Evolutionary conservation across 2,329 filamentous ascomycete species (phyloP).

Genomic region (Neodidymelliopsis sp.): DNA sequence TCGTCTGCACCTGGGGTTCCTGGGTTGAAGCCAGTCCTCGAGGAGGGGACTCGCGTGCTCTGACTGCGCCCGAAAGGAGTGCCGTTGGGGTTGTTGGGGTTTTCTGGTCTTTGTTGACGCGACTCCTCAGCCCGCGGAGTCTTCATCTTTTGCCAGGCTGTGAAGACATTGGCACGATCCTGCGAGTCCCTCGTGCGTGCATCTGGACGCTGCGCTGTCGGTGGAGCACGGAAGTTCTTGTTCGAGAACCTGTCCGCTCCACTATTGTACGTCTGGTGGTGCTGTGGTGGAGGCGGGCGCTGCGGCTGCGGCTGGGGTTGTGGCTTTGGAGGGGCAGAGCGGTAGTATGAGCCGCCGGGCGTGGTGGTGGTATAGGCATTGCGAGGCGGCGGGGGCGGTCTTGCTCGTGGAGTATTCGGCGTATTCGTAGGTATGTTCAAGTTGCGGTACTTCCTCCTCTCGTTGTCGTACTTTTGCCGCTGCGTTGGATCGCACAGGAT

Average conservation of each 20-base stretch:
- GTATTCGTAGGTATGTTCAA: conserved; percentile 45
- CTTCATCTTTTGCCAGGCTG: conserved; percentile 60
- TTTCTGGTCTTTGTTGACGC: conserved; percentile 28
- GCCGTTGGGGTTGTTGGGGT: conserved; percentile 44
- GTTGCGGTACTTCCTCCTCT: conserved; percentile 57
- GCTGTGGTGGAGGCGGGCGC: conserved; percentile 37
- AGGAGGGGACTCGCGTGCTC: conserved; percentile 56
- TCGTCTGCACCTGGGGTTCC: conserved; percentile 67
- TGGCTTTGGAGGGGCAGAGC: conserved; percentile 38
- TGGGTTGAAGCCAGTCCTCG: conserved; percentile 65
- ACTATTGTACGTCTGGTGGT: conserved; percentile 41
- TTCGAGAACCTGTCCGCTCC: conserved; percentile 55
- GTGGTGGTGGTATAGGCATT: conserved; percentile 52
- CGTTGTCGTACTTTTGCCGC: conserved; percentile 68
- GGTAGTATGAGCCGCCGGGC: conserved; percentile 43
- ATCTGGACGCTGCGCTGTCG: conserved; percentile 42
- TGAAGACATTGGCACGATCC: conserved; percentile 54
- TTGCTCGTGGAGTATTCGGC: conserved; percentile 50
- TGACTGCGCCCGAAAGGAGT: conserved; percentile 50
- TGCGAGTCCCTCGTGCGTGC: conserved; percentile 48
- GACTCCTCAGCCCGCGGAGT: conserved; percentile 42
- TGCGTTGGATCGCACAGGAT: conserved; percentile 69
- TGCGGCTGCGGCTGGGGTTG: conserved; percentile 30
- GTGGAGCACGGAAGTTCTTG: conserved; percentile 51
- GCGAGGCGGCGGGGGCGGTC: conserved; percentile 54